phyloP scores from a whole-genome alignment of 805 yeast genomes.

The Cyberlindnera euphorbiae region DNA sequence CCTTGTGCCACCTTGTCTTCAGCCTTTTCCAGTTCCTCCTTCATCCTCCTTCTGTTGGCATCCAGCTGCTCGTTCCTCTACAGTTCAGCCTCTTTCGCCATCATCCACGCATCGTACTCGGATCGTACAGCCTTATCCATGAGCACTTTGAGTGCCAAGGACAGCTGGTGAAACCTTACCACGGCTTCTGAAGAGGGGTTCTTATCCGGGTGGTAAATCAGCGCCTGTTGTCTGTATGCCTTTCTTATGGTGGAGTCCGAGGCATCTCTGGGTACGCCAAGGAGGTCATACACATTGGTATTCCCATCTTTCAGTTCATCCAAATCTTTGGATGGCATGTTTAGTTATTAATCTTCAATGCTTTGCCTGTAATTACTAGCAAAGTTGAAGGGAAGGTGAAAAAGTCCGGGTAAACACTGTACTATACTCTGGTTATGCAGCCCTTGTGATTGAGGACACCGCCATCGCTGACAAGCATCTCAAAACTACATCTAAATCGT shows the following conservation, averaged over 20 bases:
- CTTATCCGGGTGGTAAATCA: constrained; percentile 80
- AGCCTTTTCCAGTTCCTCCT: constrained; percentile 21
- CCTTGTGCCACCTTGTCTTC: constrained; percentile 10
- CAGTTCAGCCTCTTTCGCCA: constrained; percentile 5
- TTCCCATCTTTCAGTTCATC: constrained; percentile 14
- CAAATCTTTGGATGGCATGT: constrained; percentile 16
- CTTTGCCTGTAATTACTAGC: no score
- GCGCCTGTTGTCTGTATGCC: constrained; percentile 75
- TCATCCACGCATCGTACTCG: constrained; percentile 53
- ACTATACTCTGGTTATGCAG: no score
- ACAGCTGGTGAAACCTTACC: constrained; percentile 82
- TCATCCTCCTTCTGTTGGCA: constrained; percentile 17
- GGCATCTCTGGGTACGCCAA: constrained; percentile 62
- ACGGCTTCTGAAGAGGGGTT: constrained; percentile 82
- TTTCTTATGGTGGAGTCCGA: constrained; percentile 62
- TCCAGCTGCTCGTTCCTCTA: constrained; percentile 13
- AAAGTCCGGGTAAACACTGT: no score
- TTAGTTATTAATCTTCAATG: no score
- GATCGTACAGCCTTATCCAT: constrained; percentile 78
- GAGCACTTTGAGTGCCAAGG: constrained; percentile 78
- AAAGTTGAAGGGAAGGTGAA: no score
- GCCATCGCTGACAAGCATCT: no score
- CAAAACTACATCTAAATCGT: no score
- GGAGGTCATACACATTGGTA: constrained; percentile 46
- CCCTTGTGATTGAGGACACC: no score